These are phyloP conservation scores for Fistulinella prunicolor DNA, from an alignment of 768 basidiomycete species.

Conservation along the genomic window DNA sequence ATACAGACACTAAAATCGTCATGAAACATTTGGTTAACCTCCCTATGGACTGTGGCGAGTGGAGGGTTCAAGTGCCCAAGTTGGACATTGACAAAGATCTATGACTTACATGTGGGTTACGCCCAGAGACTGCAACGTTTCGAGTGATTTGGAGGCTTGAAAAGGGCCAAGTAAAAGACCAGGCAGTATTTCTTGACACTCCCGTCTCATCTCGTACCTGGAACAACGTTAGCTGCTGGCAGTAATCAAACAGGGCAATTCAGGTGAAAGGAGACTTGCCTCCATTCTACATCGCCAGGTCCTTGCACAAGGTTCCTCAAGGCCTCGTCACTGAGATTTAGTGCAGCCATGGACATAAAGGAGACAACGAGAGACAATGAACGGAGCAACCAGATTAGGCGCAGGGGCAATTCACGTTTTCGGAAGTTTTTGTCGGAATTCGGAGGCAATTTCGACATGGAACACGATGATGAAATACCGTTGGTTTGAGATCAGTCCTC, in stretches of 20 bases:
- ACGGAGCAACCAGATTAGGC: background rate
- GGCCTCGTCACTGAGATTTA: slow-evolving; percentile 35
- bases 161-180: slow-evolving; percentile 84
- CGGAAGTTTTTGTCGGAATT: slow-evolving; percentile 27
- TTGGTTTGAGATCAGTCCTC: slow-evolving; percentile 29
- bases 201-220: slow-evolving; percentile 94
- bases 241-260: background rate
- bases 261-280: slow-evolving; percentile 39
- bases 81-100: background rate
- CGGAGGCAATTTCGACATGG: slow-evolving; percentile 35
- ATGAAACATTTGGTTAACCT: background rate
- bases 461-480: slow-evolving; percentile 61
- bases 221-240: slow-evolving; percentile 10
- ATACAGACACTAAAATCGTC: slow-evolving; percentile 67
- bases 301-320: slow-evolving; percentile 69
- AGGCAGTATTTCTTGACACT: slow-evolving; percentile 89
- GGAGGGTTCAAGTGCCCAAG: background rate
- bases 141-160: slow-evolving; percentile 80
- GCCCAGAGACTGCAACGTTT: slow-evolving; percentile 57
- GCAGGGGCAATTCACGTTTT: slow-evolving; percentile 7
- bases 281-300: slow-evolving; percentile 82
- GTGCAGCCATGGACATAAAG: slow-evolving; percentile 13
- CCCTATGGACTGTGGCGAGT: background rate
- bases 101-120: slow-evolving; percentile 77
- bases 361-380: slow-evolving; percentile 1